Conservation (phyloP, 345 rosid genomes). For the Citrus glauca region DNA sequence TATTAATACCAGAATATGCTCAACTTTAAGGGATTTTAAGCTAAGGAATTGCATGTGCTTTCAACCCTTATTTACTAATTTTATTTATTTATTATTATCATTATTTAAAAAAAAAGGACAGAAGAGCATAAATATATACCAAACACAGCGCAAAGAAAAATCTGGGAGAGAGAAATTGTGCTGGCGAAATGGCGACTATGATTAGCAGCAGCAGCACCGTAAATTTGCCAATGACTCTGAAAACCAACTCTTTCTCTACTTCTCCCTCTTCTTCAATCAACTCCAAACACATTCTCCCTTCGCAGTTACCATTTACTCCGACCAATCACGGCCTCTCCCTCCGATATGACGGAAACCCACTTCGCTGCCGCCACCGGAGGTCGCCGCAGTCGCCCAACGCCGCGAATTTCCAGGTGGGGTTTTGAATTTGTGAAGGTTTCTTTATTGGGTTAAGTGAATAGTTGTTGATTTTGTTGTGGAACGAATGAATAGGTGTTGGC, state of each 20-base stretch:
- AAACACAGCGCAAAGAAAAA: neutral
- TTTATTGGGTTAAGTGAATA: neutral
- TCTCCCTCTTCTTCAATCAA: slow-evolving; percentile 8
- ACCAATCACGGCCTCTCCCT: slow-evolving; percentile 10
- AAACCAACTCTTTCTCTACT: slow-evolving; percentile 9
- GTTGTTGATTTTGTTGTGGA: neutral
- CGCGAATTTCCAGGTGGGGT: slow-evolving; percentile 23
- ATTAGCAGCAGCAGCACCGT: neutral
- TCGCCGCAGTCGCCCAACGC: neutral
- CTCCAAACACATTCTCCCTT: neutral
- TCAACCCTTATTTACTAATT: too few relatives aligned
- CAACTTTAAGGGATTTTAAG: too few relatives aligned
- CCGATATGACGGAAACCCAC: slow-evolving; percentile 1
- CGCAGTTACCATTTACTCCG: slow-evolving; percentile 11
- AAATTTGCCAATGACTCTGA: neutral
- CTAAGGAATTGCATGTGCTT: too few relatives aligned
- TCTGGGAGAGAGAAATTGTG: neutral
- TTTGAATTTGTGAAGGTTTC: neutral
- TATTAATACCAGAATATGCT: too few relatives aligned
- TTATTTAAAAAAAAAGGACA: neutral
- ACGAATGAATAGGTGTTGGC: slow-evolving; percentile 27
- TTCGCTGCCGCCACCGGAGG: slow-evolving; percentile 17
- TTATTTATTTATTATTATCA: too few relatives aligned
- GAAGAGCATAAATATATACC: neutral
- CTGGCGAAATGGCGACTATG: neutral